Percentiles rank a stretch among this genome's conserved stretches.
phyloP scores from a whole-genome alignment of 306 rosid species.

The Urtica urens region DNA sequence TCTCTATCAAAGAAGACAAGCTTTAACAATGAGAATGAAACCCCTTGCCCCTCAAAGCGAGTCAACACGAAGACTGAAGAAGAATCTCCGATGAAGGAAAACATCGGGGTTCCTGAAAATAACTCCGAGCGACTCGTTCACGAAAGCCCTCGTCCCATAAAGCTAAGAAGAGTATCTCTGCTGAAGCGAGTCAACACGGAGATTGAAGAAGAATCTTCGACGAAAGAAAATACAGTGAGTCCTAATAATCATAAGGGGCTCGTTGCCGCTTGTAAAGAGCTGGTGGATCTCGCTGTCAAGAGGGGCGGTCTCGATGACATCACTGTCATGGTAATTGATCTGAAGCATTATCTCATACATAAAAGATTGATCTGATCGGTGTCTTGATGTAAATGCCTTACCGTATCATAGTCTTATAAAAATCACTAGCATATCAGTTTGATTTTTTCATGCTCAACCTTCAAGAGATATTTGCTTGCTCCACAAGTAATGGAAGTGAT shows the following conservation, averaged over 20 bases:
- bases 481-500: no score
- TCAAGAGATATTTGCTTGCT: no score
- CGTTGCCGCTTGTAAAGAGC: constrained; percentile 55
- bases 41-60: constrained; percentile 34
- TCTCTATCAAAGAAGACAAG: constrained; percentile 30
- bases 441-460: no score
- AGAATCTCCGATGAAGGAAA: constrained; percentile 25
- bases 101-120: constrained; percentile 3
- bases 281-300: constrained; percentile 36
- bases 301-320: constrained; percentile 56
- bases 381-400: constrained; percentile 5
- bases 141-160: constrained; percentile 37
- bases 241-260: constrained; percentile 18
- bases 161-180: constrained; percentile 36
- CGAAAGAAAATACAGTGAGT: constrained; percentile 16
- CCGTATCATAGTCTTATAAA: background rate
- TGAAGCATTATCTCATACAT: constrained; percentile 26
- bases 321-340: constrained; percentile 55
- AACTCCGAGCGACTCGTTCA: constrained; percentile 23
- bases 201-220: constrained; percentile 32
- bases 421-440: no score
- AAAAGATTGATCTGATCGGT: constrained; percentile 12
- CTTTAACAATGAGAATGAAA: no score
- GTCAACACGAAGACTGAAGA: constrained; percentile 30
- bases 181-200: constrained; percentile 26